Evolutionary conservation across 768 basidiomycete genomes (phyloP), one percentile per base, ranked within the genome.

Genomic region (Lentinula boryana): DNA sequence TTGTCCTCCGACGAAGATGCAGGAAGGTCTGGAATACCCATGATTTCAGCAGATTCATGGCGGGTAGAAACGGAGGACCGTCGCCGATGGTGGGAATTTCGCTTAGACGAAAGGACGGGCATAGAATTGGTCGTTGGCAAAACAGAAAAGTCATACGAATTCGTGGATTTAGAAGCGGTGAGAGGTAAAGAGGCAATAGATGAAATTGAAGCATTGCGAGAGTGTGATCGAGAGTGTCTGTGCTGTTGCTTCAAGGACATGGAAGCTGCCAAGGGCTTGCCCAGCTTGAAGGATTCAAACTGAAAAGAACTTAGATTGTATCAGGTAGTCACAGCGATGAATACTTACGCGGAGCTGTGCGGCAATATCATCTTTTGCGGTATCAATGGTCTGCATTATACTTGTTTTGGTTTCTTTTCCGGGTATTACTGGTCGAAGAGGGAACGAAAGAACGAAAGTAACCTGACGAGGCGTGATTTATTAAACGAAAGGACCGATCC

Each of bases 11-110:
- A 78, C 31, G 77, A 51, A 1, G 84, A 81, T 8, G 80, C 66
- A 5, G 85, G 84, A 27, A 91, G 79, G 62, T 86, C 84, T 12
- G 89, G 85, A 41, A 91, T 82, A 31, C 92, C 91, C 90, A 96
- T 95, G 68, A 96, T 77, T 67, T 95, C 94, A 16, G 92, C 89
- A 18, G 92, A 94, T 76, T 96, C 94, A 65, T 81, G 83, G 63
- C 93, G 87, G 43, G 93, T 95, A 9, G 94, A 93, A 31, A 96
- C 91, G 27, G 91, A 93, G 1, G 93, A 93, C 44, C 85, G 84
- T 52, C 94, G 90, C 13, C 84, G 81, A 67, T 95, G 94, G 66
- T 93, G 92, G 0, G 93, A 95, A 61, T 82, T 82, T 65, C 86
- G 88, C 67, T 86, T 88, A 31, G 80, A 67, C 12, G 78, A 71